These are phyloP conservation scores for Saccharata proteae DNA, from an alignment of 2,329 filamentous ascomycete genomes.

Conservation along the genomic window DNA sequence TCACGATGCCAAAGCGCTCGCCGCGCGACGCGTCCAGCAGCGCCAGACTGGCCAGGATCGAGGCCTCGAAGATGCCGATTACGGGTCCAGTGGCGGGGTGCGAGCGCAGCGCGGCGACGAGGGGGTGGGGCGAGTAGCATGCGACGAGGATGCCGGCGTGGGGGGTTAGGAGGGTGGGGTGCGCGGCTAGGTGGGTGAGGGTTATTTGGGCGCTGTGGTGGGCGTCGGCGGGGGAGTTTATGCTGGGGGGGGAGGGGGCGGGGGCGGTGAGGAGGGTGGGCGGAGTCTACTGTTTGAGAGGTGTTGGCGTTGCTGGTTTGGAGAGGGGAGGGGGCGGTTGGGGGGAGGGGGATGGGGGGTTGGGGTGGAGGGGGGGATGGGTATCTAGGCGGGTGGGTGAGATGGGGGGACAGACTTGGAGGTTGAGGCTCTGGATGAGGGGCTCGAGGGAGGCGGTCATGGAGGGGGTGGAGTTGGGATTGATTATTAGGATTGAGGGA, in stretches of 20 bases:
- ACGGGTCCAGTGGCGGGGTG: slow-evolving; percentile 41
- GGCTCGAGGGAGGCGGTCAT: slow-evolving; percentile 60
- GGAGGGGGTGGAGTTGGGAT: slow-evolving; percentile 61
- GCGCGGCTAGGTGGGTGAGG: slow-evolving; percentile 39
- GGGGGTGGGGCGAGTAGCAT: slow-evolving; percentile 75
- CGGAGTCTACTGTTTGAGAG: slow-evolving; percentile 24
- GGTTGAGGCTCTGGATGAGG: slow-evolving; percentile 32
- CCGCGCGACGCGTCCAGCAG: slow-evolving; percentile 28
- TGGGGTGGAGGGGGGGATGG: too few relatives aligned
- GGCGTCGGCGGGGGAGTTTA: slow-evolving; percentile 64
- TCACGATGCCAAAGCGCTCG: slow-evolving; percentile 71
- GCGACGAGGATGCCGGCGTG: slow-evolving; percentile 76
- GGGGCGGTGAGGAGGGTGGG: slow-evolving; percentile 58
- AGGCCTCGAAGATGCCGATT: slow-evolving; percentile 81
- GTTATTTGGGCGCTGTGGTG: slow-evolving; percentile 50
- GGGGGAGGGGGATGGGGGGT: slow-evolving; percentile 1
- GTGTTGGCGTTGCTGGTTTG: slow-evolving; percentile 30
- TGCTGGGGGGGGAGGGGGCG: slow-evolving; percentile 52
- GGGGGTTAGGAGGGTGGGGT: slow-evolving; percentile 27
- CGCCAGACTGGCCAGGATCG: slow-evolving; percentile 53
- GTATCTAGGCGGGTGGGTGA: too few relatives aligned
- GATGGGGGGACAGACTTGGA: slow-evolving; percentile 15
- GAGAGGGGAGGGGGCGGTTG: slow-evolving; percentile 13
- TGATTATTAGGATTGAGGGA: slow-evolving; percentile 54
- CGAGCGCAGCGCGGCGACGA: slow-evolving; percentile 52